Percentiles rank a stretch among this genome's conserved stretches.
phyloP scores from a whole-genome alignment of 2,329 filamentous ascomycete genomes.

The Nemania sp. region DNA sequence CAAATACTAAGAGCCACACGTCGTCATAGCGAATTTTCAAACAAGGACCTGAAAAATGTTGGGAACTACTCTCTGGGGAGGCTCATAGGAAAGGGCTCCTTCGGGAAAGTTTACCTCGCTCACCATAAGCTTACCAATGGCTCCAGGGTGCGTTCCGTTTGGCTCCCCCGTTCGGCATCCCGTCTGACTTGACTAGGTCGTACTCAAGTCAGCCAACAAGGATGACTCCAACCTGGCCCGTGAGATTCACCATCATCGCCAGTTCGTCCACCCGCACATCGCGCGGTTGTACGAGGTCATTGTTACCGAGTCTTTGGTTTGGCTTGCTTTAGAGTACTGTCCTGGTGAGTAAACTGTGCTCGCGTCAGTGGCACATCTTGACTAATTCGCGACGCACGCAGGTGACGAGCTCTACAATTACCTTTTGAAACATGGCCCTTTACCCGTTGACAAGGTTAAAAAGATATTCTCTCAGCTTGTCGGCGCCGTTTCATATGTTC shows the following conservation, averaged over 20 bases:
- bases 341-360: slow-evolving; percentile 63
- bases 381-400: slow-evolving; percentile 45
- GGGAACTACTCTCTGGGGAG: slow-evolving; percentile 93
- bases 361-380: neutral
- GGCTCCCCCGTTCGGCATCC: neutral
- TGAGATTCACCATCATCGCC: slow-evolving; percentile 97
- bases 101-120: slow-evolving; percentile 96
- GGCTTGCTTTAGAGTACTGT: slow-evolving; percentile 96
- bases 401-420: slow-evolving; percentile 98
- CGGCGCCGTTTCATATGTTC: slow-evolving; percentile 92
- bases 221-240: slow-evolving; percentile 93
- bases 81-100: slow-evolving; percentile 95
- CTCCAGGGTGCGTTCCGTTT: slow-evolving; percentile 72
- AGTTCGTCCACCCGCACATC: slow-evolving; percentile 97
- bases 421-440: slow-evolving; percentile 81
- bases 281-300: slow-evolving; percentile 97
- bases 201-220: slow-evolving; percentile 97
- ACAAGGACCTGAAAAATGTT: slow-evolving; percentile 85
- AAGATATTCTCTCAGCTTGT: slow-evolving; percentile 96
- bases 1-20: slow-evolving; percentile 15
- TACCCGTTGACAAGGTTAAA: slow-evolving; percentile 85
- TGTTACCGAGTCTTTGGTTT: slow-evolving; percentile 91
- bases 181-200: slow-evolving; percentile 64
- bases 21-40: slow-evolving; percentile 79
- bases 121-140: slow-evolving; percentile 97